A percentile compares a stretch with the other conserved stretches of the same genome.
phyloP scores from a whole-genome alignment of 192 early-diverging fungal species.

The Coemansia sp. region DNA sequence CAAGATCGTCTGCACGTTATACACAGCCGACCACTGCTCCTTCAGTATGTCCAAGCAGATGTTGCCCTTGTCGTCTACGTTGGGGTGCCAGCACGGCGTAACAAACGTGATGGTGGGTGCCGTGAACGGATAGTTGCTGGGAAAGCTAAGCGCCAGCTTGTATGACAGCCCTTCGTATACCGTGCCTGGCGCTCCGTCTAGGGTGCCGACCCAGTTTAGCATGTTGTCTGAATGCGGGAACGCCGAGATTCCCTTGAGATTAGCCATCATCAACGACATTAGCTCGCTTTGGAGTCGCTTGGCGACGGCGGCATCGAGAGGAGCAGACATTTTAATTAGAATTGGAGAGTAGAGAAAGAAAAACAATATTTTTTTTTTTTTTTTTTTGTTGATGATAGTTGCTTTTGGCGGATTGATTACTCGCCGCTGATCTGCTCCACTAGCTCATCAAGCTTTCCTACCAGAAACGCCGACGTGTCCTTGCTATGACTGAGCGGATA shows the following conservation, averaged over 20 bases:
- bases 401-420: neutral
- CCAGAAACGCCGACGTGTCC: constrained; percentile 14
- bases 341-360: neutral
- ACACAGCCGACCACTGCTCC: constrained; percentile 94
- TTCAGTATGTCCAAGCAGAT: constrained; percentile 94
- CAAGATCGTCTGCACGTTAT: constrained; percentile 96
- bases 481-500: constrained; percentile 9
- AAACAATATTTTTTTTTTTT: neutral
- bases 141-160: constrained; percentile 74
- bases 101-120: constrained; percentile 92
- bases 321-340: constrained; percentile 16
- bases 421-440: constrained; percentile 6
- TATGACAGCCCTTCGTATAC: constrained; percentile 94
- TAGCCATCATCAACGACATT: constrained; percentile 66
- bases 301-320: constrained; percentile 31
- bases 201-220: constrained; percentile 79
- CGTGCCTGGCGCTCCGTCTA: constrained; percentile 86
- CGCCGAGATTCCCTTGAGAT: constrained; percentile 61
- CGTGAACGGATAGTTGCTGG: constrained; percentile 77
- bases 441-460: constrained; percentile 19
- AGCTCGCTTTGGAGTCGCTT: constrained; percentile 60
- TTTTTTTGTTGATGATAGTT: neutral
- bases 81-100: constrained; percentile 93
- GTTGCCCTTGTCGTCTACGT: constrained; percentile 85
- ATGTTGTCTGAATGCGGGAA: constrained; percentile 67